Evolutionary conservation across 371 early-diverging fungal genomes (phyloP), one percentile per base, ranked within the genome.

Genomic region (Mycotypha africana): DNA sequence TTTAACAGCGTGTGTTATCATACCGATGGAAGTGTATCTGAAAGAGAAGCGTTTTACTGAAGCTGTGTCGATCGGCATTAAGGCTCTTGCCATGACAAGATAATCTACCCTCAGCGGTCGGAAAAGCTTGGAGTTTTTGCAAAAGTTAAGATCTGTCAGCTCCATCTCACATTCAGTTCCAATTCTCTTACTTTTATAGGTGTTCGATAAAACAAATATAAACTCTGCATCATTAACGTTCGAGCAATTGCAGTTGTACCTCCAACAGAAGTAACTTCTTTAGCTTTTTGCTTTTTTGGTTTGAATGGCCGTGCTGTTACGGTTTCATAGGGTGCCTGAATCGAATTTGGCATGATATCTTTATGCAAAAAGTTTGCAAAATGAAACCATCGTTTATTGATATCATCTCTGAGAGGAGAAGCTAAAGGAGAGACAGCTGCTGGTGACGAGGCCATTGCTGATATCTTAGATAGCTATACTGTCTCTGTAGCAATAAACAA

Each of bases 101-200:
- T 89, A 89, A 59, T 89, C 89, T 3, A 89, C 84, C 12, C 89
- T 69, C 49, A 87, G 62, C 5, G 89, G 89, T n/a, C 87, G 70
- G 47, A 88, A 88, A 9, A 88, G 64, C 82, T 88, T 38, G 3
- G 20, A 26, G 20, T 2, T 4, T 24, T n/a, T n/a, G n/a, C n/a
- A n/a, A n/a, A n/a, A n/a, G n/a, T n/a, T n/a, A n/a, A n/a, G n/a
- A n/a, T n/a, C n/a, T n/a, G n/a, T n/a, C n/a, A n/a, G n/a, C 9
- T 33, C 9, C 4, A 28, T 28, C 30, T 12, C 30, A 28, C 12
- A 8, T 28, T 28, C 12, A 8, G 6, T 28, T 28, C 19, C 19
- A 16, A 31, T 4, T 16, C 17, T 42, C 12, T 28, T 72, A 84
- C 84, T 71, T 85, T 88, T 34, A 88, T 59, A 10, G 89, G 89